Base-by-base conservation (phyloP, 2,329 filamentous ascomycete genomes). In the Ilyonectria destructans region DNA sequence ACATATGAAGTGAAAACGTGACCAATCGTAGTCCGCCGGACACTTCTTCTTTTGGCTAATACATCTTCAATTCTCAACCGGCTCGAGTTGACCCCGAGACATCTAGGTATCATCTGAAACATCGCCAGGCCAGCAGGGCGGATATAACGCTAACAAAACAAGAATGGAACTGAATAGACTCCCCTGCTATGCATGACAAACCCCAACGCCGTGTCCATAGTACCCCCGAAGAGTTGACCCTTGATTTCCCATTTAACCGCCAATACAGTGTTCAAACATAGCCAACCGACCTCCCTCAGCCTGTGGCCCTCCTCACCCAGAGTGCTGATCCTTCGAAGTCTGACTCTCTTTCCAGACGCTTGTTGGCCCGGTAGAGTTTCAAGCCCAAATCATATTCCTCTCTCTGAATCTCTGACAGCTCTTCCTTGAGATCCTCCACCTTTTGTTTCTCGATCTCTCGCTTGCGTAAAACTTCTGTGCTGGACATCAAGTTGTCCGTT, bases 301-400 rank as follows among this genome's bases (percentile, higher is more conserved):
- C 88, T 21, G 93, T 95, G 68, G 95, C 91, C 70, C 94, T 87
- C 75, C 91, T 88, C 57, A 97, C 92, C 94, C 94, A 97, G 10
- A 97, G 81, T 33, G 88, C 88, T 0, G 90, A 91, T 12, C 89
- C 89, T 75, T 93, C 90, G 74, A 86, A 92, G 37, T 86, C 85
- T 2, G 86, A 86, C 59, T 92, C 87, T 70, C 91, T 88, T 74
- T 95, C 92, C 73, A 90, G 86, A 55, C 93, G 88, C 83, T 94
- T 95, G 81, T 93, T 92, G 10, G 92, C 91, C 23, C 92, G 85
- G 78, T 93, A 89, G 62, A 96, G 84, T 79, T 91, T 91, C 75
- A 96, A 82, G 1, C 93, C 93, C 48, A 95, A 82, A 63, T 96
- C 93, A 76, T 96, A 92, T 80, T 95, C 92, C 79, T 96, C 91